Percentiles rank a stretch among this genome's conserved stretches.
These are phyloP conservation scores for Astrothelium macrocarpum DNA, from an alignment of 495 filamentous ascomycete species.

Conservation along the genomic window DNA sequence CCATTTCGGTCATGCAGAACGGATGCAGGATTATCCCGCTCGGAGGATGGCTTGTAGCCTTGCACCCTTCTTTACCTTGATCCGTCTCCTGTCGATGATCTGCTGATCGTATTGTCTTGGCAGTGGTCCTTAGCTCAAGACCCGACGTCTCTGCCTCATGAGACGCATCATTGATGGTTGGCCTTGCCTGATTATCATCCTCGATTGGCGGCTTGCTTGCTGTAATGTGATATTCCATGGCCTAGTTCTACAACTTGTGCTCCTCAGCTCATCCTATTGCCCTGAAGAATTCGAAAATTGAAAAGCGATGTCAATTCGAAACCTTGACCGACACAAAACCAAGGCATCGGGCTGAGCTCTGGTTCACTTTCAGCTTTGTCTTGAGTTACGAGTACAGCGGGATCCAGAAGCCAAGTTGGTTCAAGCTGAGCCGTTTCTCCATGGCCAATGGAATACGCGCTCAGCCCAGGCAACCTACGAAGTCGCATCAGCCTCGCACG, in stretches of 20 bases:
- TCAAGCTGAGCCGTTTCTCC: not conserved
- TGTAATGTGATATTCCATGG: not conserved
- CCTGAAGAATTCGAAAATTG: not conserved
- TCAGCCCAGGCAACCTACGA: not conserved
- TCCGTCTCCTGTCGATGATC: not conserved
- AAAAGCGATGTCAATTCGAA: not conserved
- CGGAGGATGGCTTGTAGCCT: not conserved
- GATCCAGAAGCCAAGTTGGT: not conserved
- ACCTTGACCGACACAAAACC: not conserved
- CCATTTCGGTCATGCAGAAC: not conserved
- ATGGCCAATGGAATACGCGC: not conserved
- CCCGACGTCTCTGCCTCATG: not conserved
- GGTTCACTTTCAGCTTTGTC: not conserved
- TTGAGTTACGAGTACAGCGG: not conserved
- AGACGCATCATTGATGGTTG: not conserved
- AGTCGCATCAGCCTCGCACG: not conserved
- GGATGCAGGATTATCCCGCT: not conserved
- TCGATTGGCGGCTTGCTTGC: not conserved
- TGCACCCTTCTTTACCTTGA: too few species aligned
- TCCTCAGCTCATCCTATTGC: not conserved
- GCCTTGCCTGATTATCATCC: not conserved
- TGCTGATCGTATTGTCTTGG: not conserved
- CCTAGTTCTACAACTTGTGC: not conserved
- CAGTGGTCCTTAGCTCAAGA: not conserved
- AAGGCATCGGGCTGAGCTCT: not conserved